phyloP scores from a whole-genome alignment of 2,329 filamentous ascomycete species.

The Aureobasidium musti region DNA sequence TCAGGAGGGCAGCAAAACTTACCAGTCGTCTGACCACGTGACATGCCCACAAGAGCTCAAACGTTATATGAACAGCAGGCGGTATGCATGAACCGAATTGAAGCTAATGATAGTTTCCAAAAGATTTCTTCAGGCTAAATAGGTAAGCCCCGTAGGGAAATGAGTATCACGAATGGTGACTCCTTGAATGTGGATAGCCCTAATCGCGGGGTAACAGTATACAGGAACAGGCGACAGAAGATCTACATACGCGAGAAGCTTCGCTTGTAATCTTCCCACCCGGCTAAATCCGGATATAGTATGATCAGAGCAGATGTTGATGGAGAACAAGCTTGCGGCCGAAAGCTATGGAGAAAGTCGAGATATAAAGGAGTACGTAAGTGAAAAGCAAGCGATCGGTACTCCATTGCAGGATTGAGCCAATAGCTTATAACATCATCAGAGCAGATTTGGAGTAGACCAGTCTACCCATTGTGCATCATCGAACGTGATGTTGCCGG shows the following conservation, averaged over 20 bases:
- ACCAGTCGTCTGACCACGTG: neutral
- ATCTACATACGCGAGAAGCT: neutral
- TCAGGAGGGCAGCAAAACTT: neutral
- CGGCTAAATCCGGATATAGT: constrained; percentile 14
- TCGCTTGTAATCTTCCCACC: neutral
- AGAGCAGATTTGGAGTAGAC: constrained; percentile 20
- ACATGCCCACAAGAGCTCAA: neutral
- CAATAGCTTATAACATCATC: neutral
- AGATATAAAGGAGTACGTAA: neutral
- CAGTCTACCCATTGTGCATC: constrained; percentile 29
- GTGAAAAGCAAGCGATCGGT: neutral
- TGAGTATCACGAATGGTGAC: neutral
- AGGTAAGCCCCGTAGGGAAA: neutral
- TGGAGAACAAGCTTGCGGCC: neutral
- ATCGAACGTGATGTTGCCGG: constrained; percentile 43
- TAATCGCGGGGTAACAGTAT: constrained; percentile 5
- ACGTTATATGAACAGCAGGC: neutral
- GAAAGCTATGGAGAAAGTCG: neutral
- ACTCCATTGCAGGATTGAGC: neutral
- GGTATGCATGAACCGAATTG: neutral
- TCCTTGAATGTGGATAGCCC: neutral
- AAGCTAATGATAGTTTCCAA: neutral
- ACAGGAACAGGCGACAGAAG: constrained; percentile 13
- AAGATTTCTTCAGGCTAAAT: constrained; percentile 19
- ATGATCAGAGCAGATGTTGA: neutral